Evolutionary conservation across 495 filamentous ascomycete genomes (phyloP).

Genomic region (Trypethelium eluteriae): DNA sequence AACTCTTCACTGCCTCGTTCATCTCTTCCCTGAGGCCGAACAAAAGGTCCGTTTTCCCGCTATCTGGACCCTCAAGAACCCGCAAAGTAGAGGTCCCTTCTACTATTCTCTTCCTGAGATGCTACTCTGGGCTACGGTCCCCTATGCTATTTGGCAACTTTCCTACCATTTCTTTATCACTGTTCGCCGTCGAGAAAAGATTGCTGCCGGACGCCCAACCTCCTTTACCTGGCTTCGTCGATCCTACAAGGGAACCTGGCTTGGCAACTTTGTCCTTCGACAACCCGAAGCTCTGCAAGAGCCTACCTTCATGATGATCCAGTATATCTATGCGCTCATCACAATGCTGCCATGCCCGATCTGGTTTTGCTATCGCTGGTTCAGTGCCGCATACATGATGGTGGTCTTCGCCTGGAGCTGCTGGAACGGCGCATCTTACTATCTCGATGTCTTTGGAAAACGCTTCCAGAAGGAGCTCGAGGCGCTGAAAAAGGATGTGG

Average conservation of each 20-base stretch:
- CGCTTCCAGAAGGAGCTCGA: slow-evolving; percentile 96
- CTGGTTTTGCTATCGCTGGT: slow-evolving; percentile 88
- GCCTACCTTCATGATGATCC: slow-evolving; percentile 88
- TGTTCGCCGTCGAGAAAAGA: slow-evolving; percentile 83
- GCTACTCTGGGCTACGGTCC: slow-evolving; percentile 88
- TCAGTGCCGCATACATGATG: slow-evolving; percentile 66
- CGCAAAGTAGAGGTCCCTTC: slow-evolving; percentile 57
- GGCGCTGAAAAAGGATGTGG: slow-evolving; percentile 78
- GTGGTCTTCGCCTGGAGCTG: slow-evolving; percentile 82
- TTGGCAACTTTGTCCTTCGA: slow-evolving; percentile 74
- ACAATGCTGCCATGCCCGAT: slow-evolving; percentile 92
- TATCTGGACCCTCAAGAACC: slow-evolving; percentile 71
- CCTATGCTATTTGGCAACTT: slow-evolving; percentile 88
- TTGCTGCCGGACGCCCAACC: slow-evolving; percentile 89
- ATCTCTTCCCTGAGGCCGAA: slow-evolving; percentile 58
- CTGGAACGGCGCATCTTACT: slow-evolving; percentile 92
- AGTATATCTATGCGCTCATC: slow-evolving; percentile 79
- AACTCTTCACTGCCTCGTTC: slow-evolving; percentile 83
- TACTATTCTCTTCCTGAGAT: slow-evolving; percentile 77
- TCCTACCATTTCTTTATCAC: slow-evolving; percentile 90
- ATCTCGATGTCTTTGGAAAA: slow-evolving; percentile 95
- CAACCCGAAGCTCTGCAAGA: slow-evolving; percentile 74
- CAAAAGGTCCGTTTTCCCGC: slow-evolving; percentile 75
- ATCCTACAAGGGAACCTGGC: slow-evolving; percentile 78
- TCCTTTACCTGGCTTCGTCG: slow-evolving; percentile 95